Evolutionary conservation across 2,329 filamentous ascomycete genomes (phyloP), one percentile per base, ranked within the genome.

Genomic region (Scytalidium lignicola): DNA sequence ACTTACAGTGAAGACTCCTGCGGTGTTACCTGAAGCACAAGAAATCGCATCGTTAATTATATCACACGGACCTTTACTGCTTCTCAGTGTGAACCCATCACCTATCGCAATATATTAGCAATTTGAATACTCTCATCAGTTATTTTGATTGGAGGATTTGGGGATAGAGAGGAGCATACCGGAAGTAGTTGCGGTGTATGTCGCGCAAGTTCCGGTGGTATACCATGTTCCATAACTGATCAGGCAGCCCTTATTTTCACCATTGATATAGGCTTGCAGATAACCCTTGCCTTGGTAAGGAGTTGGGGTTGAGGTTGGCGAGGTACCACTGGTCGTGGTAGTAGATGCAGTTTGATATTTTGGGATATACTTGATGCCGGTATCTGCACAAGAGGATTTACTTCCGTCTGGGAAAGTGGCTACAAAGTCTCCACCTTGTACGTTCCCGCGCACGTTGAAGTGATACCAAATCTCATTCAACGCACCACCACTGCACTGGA

Each of bases 141-240:
- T 5, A 26, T 10, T 26, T 26, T 5, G 10, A 26, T 26, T 26
- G 10, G 23, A 26, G 5, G 23, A 26, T 10, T 26, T 26, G 23
- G 23, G 23, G 10, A 10, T 26, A 10, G 23, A 10, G 23, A 10
- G 23, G 6, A 10, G 5, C 23, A 82, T 81, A 40, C 74, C 75
- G 18, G 66, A 74, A 42, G 71, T 51, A 3, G 74, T 67, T 3
- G 81, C 80, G 0, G 74, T 80, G 62, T 80, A 85, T 0, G 78
- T 85, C 1, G 85, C 85, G 60, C 84, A 88, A 0, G 83, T 85
- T 2, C 84, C 83, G 1, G 72, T 75, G 0, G 75, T 74, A 60
- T 85, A 88, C 85, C 85, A 89, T 0, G 76, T 79, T 0, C 85
- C 85, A 9, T 67, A 72, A 48, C 76, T 76, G 61, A 88, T 88